Conservation (phyloP, 768 basidiomycete species). For the Mycena metata region DNA sequence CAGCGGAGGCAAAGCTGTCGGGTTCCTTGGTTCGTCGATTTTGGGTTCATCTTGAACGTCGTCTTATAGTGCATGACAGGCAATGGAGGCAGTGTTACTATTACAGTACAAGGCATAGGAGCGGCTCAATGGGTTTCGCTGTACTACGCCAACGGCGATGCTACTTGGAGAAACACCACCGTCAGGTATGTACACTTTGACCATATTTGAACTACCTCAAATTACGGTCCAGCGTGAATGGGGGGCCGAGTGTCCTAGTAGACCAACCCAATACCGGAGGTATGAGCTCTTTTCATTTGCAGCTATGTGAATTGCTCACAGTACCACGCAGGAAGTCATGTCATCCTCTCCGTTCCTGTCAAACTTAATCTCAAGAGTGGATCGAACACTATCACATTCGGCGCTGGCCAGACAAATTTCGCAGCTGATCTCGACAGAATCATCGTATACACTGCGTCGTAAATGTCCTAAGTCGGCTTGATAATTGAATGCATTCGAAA, state of each 20-base stretch:
- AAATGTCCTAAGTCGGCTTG: background rate
- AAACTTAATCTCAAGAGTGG: slow-evolving; percentile 64
- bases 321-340: slow-evolving; percentile 57
- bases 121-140: slow-evolving; percentile 70
- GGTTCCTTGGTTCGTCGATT: slow-evolving; percentile 64
- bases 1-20: slow-evolving; percentile 67
- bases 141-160: slow-evolving; percentile 73
- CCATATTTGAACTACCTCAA: background rate
- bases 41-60: no score
- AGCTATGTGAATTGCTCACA: background rate
- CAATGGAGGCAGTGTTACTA: slow-evolving; percentile 68
- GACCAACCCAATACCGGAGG: slow-evolving; percentile 73
- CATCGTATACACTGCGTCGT: slow-evolving; percentile 58
- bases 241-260: slow-evolving; percentile 64
- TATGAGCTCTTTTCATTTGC: slow-evolving; percentile 6
- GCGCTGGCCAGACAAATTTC: slow-evolving; percentile 64
- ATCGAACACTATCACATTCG: slow-evolving; percentile 65
- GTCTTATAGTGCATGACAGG: slow-evolving; percentile 48
- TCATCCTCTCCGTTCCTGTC: slow-evolving; percentile 69
- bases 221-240: slow-evolving; percentile 62
- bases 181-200: slow-evolving; percentile 57
- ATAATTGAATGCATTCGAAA: background rate
- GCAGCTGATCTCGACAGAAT: slow-evolving; percentile 74
- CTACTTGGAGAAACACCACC: slow-evolving; percentile 70
- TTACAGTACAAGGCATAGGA: slow-evolving; percentile 69